Base-by-base conservation (phyloP, 2,329 filamentous ascomycete genomes). In the Monosporascus sp. region DNA sequence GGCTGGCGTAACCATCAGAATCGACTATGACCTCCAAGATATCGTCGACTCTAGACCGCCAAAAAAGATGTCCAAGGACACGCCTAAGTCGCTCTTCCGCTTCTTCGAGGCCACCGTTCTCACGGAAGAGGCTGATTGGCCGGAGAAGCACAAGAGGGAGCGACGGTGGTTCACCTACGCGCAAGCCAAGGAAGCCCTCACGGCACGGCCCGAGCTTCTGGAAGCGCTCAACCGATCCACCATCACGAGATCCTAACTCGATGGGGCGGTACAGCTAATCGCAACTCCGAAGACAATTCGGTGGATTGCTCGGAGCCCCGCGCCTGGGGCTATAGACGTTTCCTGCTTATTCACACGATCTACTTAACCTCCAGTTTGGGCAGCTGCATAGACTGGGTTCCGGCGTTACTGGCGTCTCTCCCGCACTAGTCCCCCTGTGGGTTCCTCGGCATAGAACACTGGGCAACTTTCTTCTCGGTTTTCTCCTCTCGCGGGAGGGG, bases 31-130 rank as follows among this genome's bases (percentile, higher is more conserved):
- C 70, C 81, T 99, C 49, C 92, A 92, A 58, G 81, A 87, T 59
- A 96, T 99, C 62, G 76, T 85, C 51, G 94, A 99, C 73, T 88
- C 85, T 69, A 84, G 91, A 53, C 81, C 90, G 6, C 90, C 89
- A 38, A 93, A 93, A 70, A 82, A 85, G 56, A 75, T 83, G 61
- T 82, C 80, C 56, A 84, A 84, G 68, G 80, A 83, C 58, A 74
- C 76, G 47, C 76, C 81, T 52, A 79, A 79, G 63, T 81, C 85
- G 38, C 70, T 85, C 50, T 93, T 92, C 70, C 84, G 87, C 62
- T 94, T 93, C 72, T 94, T 85, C 72, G 89, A 97, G 72, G 92
- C 86, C 58, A 88, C 83, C n/a, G 94, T 99, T 56, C 83, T 88
- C 58, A 86, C 85, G 65, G 90, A 96, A 74, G 88, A 94, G 70